Evolutionary conservation across 2,329 filamentous ascomycete species (phyloP).

Genomic region (Aureobasidium sp.): DNA sequence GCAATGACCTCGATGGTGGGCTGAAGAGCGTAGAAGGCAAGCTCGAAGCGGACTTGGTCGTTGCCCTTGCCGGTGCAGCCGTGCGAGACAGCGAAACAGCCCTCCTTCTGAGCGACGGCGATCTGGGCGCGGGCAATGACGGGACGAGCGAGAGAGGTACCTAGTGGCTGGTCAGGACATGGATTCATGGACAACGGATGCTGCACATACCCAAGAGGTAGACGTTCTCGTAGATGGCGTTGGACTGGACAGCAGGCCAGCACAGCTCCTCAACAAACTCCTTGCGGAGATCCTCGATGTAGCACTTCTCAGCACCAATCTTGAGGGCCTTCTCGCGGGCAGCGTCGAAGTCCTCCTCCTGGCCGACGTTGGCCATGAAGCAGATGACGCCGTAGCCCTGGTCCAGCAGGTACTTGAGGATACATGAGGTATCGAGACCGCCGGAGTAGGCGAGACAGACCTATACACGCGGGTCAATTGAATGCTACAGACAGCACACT

Average conservation of each 20-base stretch:
- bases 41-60: conserved; percentile 60
- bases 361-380: conserved; percentile 60
- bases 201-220: conserved; percentile 45
- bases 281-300: conserved; percentile 55
- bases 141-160: conserved; percentile 54
- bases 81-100: conserved; percentile 43
- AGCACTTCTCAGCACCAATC: conserved; percentile 61
- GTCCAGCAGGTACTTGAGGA: conserved; percentile 43
- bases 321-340: conserved; percentile 66
- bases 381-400: conserved; percentile 57
- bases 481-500: background rate
- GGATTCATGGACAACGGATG: conserved; percentile 20
- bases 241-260: conserved; percentile 67
- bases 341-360: conserved; percentile 62
- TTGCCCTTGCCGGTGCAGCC: conserved; percentile 60
- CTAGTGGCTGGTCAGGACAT: background rate
- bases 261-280: conserved; percentile 77
- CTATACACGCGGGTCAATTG: conserved; percentile 9
- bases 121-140: conserved; percentile 64
- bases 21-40: conserved; percentile 55
- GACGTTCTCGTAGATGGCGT: conserved; percentile 41
- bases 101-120: conserved; percentile 55
- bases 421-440: conserved; percentile 54
- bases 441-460: conserved; percentile 47
- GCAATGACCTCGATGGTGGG: conserved; percentile 65